Base-by-base conservation (phyloP, 169 alveolate genomes). In the Plasmodium gallinaceum region DNA sequence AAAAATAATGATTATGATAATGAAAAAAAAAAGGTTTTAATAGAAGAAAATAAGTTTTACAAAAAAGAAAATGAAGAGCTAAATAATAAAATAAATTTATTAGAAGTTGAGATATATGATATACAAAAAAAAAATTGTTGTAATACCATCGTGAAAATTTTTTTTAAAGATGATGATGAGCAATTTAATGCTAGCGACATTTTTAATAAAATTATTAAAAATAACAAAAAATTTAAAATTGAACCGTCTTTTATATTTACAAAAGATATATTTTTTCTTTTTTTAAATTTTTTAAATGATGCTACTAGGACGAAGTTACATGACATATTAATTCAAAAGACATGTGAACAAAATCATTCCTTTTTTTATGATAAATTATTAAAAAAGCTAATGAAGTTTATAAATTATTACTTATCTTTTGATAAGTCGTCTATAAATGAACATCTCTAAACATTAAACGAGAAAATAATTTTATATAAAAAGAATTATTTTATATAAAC, bases 211-310 rank as follows among this genome's bases (percentile, higher is more conserved):
- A 20, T 45, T 20, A 70, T n/a, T 20, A 12, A 22, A 70, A 46
- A 0, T 22, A 16, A 46, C 22, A 26, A 45, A 45, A 22, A 70
- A 10, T 14, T 5, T 7, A 18, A 22, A 70, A 70, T 43, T n/a
- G 80, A 70, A 39, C 14, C 64, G n/a, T 24, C 73, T 18, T 78
- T 65, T 20, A 16, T 64, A 26, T 78, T 78, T 58, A 78, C 80
- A 24, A 52, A 70, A 45, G 89, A 78, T 18, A 65, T 76, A 24
- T 78, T 65, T 78, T 64, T 12, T 57, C 75, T 78, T 54, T 78
- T 78, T 48, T n/a, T 78, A 42, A 62, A 20, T 42, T 78, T 39
- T 18, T 20, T 78, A 57, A 57, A 43, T 45, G 48, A 62, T 26
- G 7, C 75, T 7, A 58, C 42, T 12, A 78, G 89, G 48, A 78